Evolutionary conservation across 1,284 basidiomycete species (phyloP).

Genomic region (Thecaphora thlaspeos): DNA sequence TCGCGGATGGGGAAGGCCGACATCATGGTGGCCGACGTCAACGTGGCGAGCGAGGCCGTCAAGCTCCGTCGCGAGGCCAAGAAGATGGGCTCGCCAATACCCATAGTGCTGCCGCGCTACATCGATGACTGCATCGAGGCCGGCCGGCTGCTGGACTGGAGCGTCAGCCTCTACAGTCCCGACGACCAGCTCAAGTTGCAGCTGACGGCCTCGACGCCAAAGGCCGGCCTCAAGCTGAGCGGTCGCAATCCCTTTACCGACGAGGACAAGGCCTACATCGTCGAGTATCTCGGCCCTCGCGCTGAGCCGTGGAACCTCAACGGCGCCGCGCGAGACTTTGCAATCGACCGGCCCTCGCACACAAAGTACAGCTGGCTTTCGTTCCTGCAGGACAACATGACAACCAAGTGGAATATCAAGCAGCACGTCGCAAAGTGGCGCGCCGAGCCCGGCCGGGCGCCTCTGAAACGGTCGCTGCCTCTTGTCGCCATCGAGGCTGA

Average conservation of each 20-base stretch:
- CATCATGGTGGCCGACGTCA: conserved; percentile 19
- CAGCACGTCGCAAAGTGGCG: conserved; percentile 2
- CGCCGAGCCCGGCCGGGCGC: background rate
- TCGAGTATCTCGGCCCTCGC: conserved; percentile 23
- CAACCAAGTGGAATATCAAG: conserved; percentile 23
- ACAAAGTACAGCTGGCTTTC: conserved; percentile 34
- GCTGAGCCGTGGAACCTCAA: conserved; percentile 33
- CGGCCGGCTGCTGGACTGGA: conserved; percentile 8
- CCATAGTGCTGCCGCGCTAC: conserved; percentile 21
- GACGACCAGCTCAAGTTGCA: conserved; percentile 1
- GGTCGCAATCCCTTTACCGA: conserved; percentile 29
- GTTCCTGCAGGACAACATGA: conserved; percentile 33
- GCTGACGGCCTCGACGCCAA: background rate
- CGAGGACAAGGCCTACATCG: conserved; percentile 19
- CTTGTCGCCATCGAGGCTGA: no score
- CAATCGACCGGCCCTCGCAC: conserved; percentile 19
- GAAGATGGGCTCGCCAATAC: conserved; percentile 24
- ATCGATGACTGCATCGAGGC: conserved; percentile 12
- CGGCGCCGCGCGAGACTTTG: conserved; percentile 24
- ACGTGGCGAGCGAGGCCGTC: background rate
- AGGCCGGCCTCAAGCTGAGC: conserved; percentile 2
- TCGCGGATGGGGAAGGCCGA: conserved; percentile 20
- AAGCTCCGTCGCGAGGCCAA: conserved; percentile 10
- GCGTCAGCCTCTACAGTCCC: conserved; percentile 22
- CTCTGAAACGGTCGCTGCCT: no score